phyloP scores from a whole-genome alignment of 2,329 filamentous ascomycete species.

The Paramyrothecium sp. region DNA sequence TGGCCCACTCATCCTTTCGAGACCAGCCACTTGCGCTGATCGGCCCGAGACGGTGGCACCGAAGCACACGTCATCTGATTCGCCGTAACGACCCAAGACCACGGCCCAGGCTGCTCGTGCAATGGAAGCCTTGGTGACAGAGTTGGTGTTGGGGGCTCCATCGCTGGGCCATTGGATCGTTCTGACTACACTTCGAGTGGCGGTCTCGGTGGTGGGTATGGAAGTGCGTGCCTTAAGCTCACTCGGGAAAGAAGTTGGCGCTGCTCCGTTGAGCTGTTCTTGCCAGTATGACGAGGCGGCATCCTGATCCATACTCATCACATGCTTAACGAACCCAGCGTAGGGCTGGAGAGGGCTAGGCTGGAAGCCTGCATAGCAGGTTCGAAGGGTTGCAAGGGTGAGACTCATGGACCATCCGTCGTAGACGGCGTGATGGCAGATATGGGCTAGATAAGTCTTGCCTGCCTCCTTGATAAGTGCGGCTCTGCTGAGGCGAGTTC shows the following conservation, averaged over 20 bases:
- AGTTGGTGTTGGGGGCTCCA: not conserved
- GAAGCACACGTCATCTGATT: not conserved
- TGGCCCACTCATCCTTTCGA: not conserved
- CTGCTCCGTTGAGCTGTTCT: constrained; percentile 28
- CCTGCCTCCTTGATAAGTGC: not conserved
- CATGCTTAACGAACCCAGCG: constrained; percentile 39
- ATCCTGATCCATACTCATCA: constrained; percentile 27
- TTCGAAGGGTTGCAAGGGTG: constrained; percentile 9
- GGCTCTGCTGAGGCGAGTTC: not conserved
- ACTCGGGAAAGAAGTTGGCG: not conserved
- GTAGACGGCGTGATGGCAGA: constrained; percentile 41
- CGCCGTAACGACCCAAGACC: not conserved
- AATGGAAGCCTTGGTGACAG: not conserved
- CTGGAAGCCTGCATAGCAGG: constrained; percentile 4
- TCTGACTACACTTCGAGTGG: too few relatives aligned
- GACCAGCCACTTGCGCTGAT: not conserved
- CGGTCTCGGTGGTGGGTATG: too few relatives aligned
- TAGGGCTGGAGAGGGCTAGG: constrained; percentile 21
- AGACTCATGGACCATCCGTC: constrained; percentile 50
- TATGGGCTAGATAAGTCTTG: constrained; percentile 10
- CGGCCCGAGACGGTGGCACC: not conserved
- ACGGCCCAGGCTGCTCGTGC: not conserved
- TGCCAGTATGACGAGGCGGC: constrained; percentile 32
- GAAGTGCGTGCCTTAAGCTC: not conserved
- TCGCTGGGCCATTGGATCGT: too few relatives aligned